Conservation (phyloP, 108 stramenopile genomes). For the Skeletonema potamos region DNA sequence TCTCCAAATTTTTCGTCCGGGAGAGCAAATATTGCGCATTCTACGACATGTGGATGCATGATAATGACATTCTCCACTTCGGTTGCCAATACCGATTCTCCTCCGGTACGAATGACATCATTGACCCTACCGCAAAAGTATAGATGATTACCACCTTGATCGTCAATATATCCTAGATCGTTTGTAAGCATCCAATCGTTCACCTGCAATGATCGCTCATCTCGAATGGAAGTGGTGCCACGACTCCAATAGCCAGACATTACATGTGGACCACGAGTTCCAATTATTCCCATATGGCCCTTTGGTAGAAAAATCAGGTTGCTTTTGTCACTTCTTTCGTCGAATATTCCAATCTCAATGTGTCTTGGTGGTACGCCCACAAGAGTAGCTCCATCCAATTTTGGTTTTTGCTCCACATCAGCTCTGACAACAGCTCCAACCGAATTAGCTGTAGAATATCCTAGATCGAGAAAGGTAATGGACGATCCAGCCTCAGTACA, state of each 20-base stretch:
- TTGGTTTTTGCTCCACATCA: not conserved
- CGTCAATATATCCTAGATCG: slow-evolving; percentile 72
- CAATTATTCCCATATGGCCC: slow-evolving; percentile 71
- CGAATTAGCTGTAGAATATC: not conserved
- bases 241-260: slow-evolving; percentile 93
- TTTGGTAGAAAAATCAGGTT: slow-evolving; percentile 4
- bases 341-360: slow-evolving; percentile 55
- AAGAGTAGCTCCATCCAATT: slow-evolving; percentile 37
- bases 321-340: not conserved
- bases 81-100: slow-evolving; percentile 84
- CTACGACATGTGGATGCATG: slow-evolving; percentile 43
- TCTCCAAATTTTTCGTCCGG: slow-evolving; percentile 79
- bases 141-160: slow-evolving; percentile 47
- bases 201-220: not conserved
- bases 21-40: slow-evolving; percentile 77
- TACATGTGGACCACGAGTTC: slow-evolving; percentile 81
- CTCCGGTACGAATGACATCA: slow-evolving; percentile 90
- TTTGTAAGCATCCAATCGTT: slow-evolving; percentile 64
- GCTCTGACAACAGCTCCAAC: not conserved
- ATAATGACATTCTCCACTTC: slow-evolving; percentile 83
- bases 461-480: slow-evolving; percentile 76
- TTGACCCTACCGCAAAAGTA: slow-evolving; percentile 79
- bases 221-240: slow-evolving; percentile 18
- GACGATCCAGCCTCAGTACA: slow-evolving; percentile 94
- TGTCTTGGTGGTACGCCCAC: slow-evolving; percentile 72